Percentiles rank a stretch among this genome's conserved stretches.
These are phyloP conservation scores for Backusella tuberculispora DNA, from an alignment of 192 early-diverging fungal species.

Conservation along the genomic window DNA sequence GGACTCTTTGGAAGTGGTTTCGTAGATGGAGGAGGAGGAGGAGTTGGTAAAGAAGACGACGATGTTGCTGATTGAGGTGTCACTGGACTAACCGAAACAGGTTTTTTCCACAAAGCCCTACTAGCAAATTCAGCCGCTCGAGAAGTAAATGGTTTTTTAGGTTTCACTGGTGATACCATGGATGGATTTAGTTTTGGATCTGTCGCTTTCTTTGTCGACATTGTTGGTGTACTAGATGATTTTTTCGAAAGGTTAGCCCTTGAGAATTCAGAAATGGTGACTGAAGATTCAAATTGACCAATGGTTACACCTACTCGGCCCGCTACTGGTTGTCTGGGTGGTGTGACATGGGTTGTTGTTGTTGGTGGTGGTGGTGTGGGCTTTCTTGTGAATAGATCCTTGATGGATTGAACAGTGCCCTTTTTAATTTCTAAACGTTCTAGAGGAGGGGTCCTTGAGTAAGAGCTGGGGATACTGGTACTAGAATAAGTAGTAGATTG, in stretches of 20 bases:
- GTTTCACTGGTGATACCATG: neutral
- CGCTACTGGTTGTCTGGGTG: neutral
- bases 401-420: slow-evolving; percentile 28
- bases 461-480: neutral
- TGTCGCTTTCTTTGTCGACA: neutral
- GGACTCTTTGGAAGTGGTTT: slow-evolving; percentile 19
- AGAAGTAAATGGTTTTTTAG: slow-evolving; percentile 4
- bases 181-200: neutral
- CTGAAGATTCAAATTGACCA: slow-evolving; percentile 7
- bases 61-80: neutral
- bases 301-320: neutral
- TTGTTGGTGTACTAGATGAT: neutral
- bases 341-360: neutral
- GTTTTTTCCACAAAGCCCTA: slow-evolving; percentile 21
- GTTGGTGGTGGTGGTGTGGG: neutral
- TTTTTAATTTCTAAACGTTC: slow-evolving; percentile 18
- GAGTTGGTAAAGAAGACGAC: no score
- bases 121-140: slow-evolving; percentile 19
- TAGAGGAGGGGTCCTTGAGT: slow-evolving; percentile 10
- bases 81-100: neutral
- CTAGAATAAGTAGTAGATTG: slow-evolving; percentile 18
- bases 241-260: slow-evolving; percentile 7
- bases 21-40: slow-evolving; percentile 1
- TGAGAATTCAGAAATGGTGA: neutral
- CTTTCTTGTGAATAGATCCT: slow-evolving; percentile 23